phyloP scores from a whole-genome alignment of 192 early-diverging fungal species.

The Gryganskiella cystojenkinii region DNA sequence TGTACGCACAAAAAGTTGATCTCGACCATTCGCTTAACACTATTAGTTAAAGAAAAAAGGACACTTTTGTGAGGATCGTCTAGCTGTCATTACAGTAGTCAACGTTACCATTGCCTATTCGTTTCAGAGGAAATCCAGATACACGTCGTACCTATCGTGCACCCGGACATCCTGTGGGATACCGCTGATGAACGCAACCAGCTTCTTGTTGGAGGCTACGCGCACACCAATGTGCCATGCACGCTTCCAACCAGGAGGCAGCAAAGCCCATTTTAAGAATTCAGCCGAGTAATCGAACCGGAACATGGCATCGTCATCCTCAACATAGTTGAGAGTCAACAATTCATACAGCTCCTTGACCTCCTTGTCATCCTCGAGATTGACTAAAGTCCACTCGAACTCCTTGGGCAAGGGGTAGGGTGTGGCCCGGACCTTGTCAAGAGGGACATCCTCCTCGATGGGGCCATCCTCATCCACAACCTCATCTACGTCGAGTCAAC shows the following conservation, averaged over 20 bases:
- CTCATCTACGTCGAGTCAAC: constrained; percentile 64
- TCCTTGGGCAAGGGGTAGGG: constrained; percentile 89
- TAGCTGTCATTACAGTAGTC: not conserved
- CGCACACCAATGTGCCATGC: constrained; percentile 96
- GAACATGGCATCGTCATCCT: constrained; percentile 96
- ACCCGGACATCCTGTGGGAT: constrained; percentile 88
- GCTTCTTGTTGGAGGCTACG: constrained; percentile 76
- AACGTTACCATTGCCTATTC: not conserved
- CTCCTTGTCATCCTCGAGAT: constrained; percentile 80
- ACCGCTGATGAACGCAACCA: constrained; percentile 97
- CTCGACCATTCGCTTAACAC: constrained; percentile 82
- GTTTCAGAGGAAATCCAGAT: not conserved
- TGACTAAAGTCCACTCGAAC: constrained; percentile 89
- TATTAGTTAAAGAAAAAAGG: constrained; percentile 17
- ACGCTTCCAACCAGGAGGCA: constrained; percentile 91
- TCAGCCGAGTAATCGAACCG: constrained; percentile 95
- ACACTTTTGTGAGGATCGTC: not conserved
- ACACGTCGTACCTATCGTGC: constrained; percentile 66
- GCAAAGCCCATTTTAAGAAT: constrained; percentile 95
- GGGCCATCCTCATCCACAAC: constrained; percentile 77
- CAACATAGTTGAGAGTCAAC: constrained; percentile 95
- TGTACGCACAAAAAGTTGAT: constrained; percentile 99
- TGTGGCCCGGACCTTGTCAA: constrained; percentile 81
- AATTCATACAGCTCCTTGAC: constrained; percentile 92
- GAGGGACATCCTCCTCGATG: constrained; percentile 80